A percentile compares a stretch with the other conserved stretches of the same genome.
Conservation (phyloP, 805 yeast species). For the Vanderwaltozyma verrucispora region DNA sequence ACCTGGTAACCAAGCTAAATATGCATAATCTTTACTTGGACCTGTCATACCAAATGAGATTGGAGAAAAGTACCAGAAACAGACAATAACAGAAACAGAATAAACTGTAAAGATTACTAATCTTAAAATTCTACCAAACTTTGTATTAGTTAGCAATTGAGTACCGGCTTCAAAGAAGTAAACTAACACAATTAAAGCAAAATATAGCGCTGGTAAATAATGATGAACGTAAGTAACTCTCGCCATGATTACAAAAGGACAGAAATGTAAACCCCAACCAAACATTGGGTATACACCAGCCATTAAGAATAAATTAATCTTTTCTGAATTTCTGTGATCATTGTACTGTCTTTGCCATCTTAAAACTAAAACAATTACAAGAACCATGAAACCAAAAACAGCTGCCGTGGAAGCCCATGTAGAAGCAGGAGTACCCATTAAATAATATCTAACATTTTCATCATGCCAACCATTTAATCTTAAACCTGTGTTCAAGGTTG, state of each 20-base stretch:
- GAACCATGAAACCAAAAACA: constrained; percentile 42
- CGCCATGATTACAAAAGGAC: constrained; percentile 72
- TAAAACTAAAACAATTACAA: constrained; percentile 38
- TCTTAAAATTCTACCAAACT: constrained; percentile 19
- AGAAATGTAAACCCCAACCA: constrained; percentile 71
- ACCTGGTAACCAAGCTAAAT: constrained; percentile 39
- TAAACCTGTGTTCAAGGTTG: constrained; percentile 62
- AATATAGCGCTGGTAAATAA: constrained; percentile 74
- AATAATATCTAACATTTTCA: constrained; percentile 51
- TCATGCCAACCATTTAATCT: constrained; percentile 73
- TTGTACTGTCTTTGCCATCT: constrained; percentile 78
- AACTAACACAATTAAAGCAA: constrained; percentile 50
- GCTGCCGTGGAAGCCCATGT: constrained; percentile 67
- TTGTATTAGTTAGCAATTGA: constrained; percentile 21
- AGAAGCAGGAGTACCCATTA: constrained; percentile 69
- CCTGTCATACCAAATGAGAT: constrained; percentile 61
- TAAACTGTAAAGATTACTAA: constrained; percentile 31
- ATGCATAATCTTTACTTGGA: constrained; percentile 29
- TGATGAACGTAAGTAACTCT: constrained; percentile 83
- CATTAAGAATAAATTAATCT: constrained; percentile 46
- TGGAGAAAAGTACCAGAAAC: constrained; percentile 53
- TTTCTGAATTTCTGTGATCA: constrained; percentile 43
- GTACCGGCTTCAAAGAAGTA: constrained; percentile 42
- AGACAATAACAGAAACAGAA: constrained; percentile 36
- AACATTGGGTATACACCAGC: constrained; percentile 71